A percentile compares a stretch with the other conserved stretches of the same genome.
phyloP scores from a whole-genome alignment of 2,329 filamentous ascomycete species.

The Chaetomium olivaceum region DNA sequence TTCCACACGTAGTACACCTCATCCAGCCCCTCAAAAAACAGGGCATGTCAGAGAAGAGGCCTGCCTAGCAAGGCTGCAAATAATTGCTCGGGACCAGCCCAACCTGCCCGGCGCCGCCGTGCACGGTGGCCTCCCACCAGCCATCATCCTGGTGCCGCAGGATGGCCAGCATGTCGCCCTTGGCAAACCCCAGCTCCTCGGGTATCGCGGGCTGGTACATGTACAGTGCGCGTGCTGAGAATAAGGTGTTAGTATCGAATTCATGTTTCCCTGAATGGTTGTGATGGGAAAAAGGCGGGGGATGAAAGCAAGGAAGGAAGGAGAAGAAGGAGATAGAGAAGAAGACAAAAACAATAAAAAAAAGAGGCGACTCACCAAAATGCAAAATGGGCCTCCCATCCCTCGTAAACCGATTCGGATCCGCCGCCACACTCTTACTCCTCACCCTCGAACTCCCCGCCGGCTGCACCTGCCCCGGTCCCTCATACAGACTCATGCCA shows the following conservation, averaged over 20 bases:
- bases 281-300: too few relatives aligned
- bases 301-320: too few relatives aligned
- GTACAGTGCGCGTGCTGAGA: constrained; percentile 84
- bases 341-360: background rate
- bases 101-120: constrained; percentile 61
- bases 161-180: constrained; percentile 88
- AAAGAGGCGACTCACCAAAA: constrained; percentile 73
- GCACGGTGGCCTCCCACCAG: constrained; percentile 98
- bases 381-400: constrained; percentile 88
- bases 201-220: constrained; percentile 93
- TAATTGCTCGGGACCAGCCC: constrained; percentile 71
- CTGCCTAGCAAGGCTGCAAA: constrained; percentile 56
- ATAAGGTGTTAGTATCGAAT: background rate
- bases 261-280: too few relatives aligned
- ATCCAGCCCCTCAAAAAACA: too few relatives aligned
- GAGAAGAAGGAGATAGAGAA: background rate
- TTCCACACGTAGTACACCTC: too few relatives aligned
- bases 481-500: constrained; percentile 59
- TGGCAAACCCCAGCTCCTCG: constrained; percentile 88
- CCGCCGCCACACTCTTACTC: constrained; percentile 80
- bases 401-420: constrained; percentile 75
- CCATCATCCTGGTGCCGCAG: constrained; percentile 93
- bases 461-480: constrained; percentile 43
- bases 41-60: too few relatives aligned
- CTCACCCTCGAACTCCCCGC: constrained; percentile 47